phyloP scores from a whole-genome alignment of 768 basidiomycete genomes.

The Leucogyrophana mollusca region DNA sequence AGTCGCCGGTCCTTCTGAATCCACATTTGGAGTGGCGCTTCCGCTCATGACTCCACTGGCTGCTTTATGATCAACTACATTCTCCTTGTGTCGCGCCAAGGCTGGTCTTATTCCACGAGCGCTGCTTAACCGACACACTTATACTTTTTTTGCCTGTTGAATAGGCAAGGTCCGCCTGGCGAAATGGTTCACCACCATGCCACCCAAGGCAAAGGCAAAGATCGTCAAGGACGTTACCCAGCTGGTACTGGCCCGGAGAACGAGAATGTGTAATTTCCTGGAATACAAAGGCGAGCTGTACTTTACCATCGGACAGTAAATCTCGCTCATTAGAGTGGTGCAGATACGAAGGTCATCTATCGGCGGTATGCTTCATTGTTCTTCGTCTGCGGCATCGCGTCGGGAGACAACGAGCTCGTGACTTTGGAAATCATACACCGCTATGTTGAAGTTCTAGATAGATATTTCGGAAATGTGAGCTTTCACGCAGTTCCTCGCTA shows the following conservation, averaged over 20 bases:
- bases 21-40: no score
- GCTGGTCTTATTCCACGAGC: constrained; percentile 34
- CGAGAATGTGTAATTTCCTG: constrained; percentile 93
- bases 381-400: constrained; percentile 87
- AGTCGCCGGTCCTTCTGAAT: no score
- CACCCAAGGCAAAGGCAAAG: constrained; percentile 80
- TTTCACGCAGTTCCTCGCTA: background rate
- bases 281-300: constrained; percentile 87
- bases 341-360: constrained; percentile 88
- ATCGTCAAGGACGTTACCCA: constrained; percentile 96
- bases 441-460: constrained; percentile 84
- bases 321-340: background rate
- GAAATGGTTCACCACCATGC: constrained; percentile 92
- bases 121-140: constrained; percentile 5
- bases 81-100: constrained; percentile 92
- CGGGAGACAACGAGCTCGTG: constrained; percentile 86
- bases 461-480: constrained; percentile 51
- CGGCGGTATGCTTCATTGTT: constrained; percentile 93
- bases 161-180: constrained; percentile 90
- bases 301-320: background rate
- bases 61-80: constrained; percentile 86
- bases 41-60: no score
- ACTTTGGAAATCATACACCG: constrained; percentile 93
- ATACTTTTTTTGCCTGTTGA: constrained; percentile 8
- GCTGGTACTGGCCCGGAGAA: constrained; percentile 82